Conservation (phyloP, 495 filamentous ascomycete genomes). For the Trichocladium uniseriatum region DNA sequence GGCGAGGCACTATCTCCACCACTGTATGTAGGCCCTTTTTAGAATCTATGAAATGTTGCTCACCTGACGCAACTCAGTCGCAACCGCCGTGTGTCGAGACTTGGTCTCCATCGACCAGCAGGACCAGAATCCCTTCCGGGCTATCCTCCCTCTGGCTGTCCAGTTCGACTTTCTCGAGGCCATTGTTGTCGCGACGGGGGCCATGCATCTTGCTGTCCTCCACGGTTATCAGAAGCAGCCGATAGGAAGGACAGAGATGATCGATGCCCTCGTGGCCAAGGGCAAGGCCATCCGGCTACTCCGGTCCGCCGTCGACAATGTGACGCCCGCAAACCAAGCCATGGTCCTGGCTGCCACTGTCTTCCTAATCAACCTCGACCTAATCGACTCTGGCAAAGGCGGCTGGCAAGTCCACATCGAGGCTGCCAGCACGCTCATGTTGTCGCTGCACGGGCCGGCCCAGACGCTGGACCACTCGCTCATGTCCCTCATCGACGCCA, state of each 20-base stretch:
- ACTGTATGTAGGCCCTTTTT: slow-evolving; percentile 29
- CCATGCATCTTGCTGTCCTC: slow-evolving; percentile 43
- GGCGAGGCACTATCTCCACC: slow-evolving; percentile 41
- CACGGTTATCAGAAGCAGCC: slow-evolving; percentile 17
- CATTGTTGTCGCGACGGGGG: slow-evolving; percentile 45
- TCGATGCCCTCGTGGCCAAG: slow-evolving; percentile 44
- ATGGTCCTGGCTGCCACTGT: slow-evolving; percentile 42
- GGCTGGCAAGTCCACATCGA: slow-evolving; percentile 48
- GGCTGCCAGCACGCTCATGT: slow-evolving; percentile 38
- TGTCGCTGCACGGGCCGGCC: slow-evolving; percentile 16
- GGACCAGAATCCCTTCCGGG: slow-evolving; percentile 42
- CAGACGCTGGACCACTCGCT: slow-evolving; percentile 22
- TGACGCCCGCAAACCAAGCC: slow-evolving; percentile 28
- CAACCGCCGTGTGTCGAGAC: slow-evolving; percentile 42
- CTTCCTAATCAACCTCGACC: slow-evolving; percentile 49
- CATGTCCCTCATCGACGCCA: slow-evolving; percentile 30
- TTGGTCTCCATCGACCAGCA: slow-evolving; percentile 43
- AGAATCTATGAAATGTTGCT: background rate
- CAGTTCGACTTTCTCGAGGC: slow-evolving; percentile 38
- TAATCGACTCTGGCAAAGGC: slow-evolving; percentile 47
- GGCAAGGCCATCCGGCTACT: slow-evolving; percentile 40
- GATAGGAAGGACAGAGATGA: slow-evolving; percentile 17
- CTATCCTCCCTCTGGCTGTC: slow-evolving; percentile 38
- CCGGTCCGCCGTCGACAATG: slow-evolving; percentile 23
- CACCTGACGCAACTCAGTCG: slow-evolving; percentile 35